Base-by-base conservation (phyloP, 2,329 filamentous ascomycete genomes). In the Cercospora sesami region DNA sequence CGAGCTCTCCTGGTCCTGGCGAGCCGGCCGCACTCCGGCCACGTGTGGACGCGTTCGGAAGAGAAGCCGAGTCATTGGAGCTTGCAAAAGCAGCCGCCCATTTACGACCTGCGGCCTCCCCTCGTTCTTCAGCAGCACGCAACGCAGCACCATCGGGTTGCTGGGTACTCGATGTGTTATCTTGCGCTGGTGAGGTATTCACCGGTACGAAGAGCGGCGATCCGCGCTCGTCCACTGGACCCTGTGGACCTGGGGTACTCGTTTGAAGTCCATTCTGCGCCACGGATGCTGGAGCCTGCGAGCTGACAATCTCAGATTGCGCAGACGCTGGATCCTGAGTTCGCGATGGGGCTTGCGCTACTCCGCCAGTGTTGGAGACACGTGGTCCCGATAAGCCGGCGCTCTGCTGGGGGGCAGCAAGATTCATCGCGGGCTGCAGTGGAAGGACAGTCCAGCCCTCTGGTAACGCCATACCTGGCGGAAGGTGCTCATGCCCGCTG, bases 371-470 rank as follows among this genome's bases (percentile, higher is more conserved):
- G 23, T 64, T 61, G 51, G 55, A 10, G 23, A 59, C 55, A 23
- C 45, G 18, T 23, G 9, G 18, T 3, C 45, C 45, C 12, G 45
- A 8, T 23, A 33, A 31, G 39, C 5, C 45, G 39, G n/a, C 39
- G 45, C 39, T 53, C 53, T 21, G 64, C 36, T 65, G 48, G 9
- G 31, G 21, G n/a, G 26, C 65, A 59, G 10, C 67, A 58, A 18
- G 26, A 33, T 53, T 53, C 36, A 73, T 75, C n/a, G 76, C 68
- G 55, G 79, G 75, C 23, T 81, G 78, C 57, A 85, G 74, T 33
- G 83, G 83, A 71, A 83, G 78, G 59, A 85, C 69, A 6, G 81
- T 81, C 83, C 83, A 87, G 10, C 86, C 86, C 66, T 82, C 80
- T 6, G 86, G 86, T 28, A 87, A 75, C 7, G 75, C 80, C 61